Conservation (phyloP, 2,329 filamentous ascomycete species). For the Sclerotinia borealis region DNA sequence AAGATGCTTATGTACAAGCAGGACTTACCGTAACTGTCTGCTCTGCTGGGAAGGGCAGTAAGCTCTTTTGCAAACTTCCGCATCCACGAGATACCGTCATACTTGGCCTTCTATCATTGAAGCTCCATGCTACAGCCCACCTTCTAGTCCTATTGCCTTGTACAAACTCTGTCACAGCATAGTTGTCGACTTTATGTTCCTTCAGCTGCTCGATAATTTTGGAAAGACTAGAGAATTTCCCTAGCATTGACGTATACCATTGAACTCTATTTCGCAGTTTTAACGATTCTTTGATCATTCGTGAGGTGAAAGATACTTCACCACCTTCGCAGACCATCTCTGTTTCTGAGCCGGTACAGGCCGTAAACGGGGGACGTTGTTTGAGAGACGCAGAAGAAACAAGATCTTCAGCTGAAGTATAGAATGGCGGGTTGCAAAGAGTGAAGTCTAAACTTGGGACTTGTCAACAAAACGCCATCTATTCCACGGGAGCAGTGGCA, state of each 20-base stretch:
- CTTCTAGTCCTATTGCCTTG: slow-evolving; percentile 73
- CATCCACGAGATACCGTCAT: slow-evolving; percentile 36
- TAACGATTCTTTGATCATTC: slow-evolving; percentile 66
- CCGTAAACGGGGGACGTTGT: slow-evolving; percentile 59
- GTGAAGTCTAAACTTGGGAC: slow-evolving; percentile 62
- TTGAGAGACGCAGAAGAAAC: slow-evolving; percentile 59
- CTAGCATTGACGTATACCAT: slow-evolving; percentile 92
- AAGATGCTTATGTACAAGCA: neutral
- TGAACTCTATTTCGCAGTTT: slow-evolving; percentile 53
- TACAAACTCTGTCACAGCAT: slow-evolving; percentile 72
- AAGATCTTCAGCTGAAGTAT: slow-evolving; percentile 67
- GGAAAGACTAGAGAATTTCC: slow-evolving; percentile 67
- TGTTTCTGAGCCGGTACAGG: slow-evolving; percentile 67
- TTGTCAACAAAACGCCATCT: slow-evolving; percentile 10
- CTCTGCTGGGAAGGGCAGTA: slow-evolving; percentile 47
- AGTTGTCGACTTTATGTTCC: slow-evolving; percentile 62
- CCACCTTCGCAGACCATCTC: slow-evolving; percentile 86
- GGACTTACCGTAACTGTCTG: slow-evolving; percentile 35
- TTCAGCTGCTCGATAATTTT: slow-evolving; percentile 54
- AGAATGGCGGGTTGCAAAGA: slow-evolving; percentile 96
- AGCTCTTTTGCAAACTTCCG: slow-evolving; percentile 39
- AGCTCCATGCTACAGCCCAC: slow-evolving; percentile 90
- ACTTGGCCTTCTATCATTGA: slow-evolving; percentile 57
- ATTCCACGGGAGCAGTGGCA: neutral
- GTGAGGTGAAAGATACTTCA: slow-evolving; percentile 66